Evolutionary conservation across 2,329 filamentous ascomycete species (phyloP).

Genomic region (Mycosphaerella sp.): DNA sequence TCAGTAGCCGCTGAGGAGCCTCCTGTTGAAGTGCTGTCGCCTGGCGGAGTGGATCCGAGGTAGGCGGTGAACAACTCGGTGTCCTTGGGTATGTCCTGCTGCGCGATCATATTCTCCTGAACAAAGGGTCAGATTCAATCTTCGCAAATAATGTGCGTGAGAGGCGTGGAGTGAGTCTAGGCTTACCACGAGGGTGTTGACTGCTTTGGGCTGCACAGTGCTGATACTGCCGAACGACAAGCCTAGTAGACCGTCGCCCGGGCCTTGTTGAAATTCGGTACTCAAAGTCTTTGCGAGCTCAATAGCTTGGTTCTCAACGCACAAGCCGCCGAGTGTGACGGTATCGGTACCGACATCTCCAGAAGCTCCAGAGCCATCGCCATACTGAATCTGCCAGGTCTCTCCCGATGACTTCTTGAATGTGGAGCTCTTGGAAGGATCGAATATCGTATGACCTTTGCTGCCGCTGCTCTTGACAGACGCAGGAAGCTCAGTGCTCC

Average conservation of each 20-base stretch:
- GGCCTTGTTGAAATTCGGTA: slow-evolving; percentile 48
- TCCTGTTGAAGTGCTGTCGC: slow-evolving; percentile 3
- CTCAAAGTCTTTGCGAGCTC: slow-evolving; percentile 58
- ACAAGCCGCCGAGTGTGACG: slow-evolving; percentile 55
- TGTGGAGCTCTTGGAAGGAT: slow-evolving; percentile 55
- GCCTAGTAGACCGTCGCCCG: slow-evolving; percentile 60
- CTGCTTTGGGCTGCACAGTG: slow-evolving; percentile 41
- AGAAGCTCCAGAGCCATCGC: slow-evolving; percentile 59
- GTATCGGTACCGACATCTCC: slow-evolving; percentile 61
- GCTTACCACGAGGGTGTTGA: slow-evolving; percentile 37
- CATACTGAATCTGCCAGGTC: slow-evolving; percentile 61
- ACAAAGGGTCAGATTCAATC: neutral
- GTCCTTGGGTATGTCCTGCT: slow-evolving; percentile 48
- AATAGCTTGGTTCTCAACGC: slow-evolving; percentile 57
- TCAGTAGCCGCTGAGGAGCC: slow-evolving; percentile 3
- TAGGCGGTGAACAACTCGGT: slow-evolving; percentile 58
- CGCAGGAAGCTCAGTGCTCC: slow-evolving; percentile 20
- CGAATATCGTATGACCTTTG: slow-evolving; percentile 48
- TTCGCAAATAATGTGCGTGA: too few relatives aligned
- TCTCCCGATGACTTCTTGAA: slow-evolving; percentile 48
- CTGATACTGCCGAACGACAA: slow-evolving; percentile 49
- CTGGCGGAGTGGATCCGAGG: slow-evolving; percentile 52
- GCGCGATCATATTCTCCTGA: slow-evolving; percentile 57
- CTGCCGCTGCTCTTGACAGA: slow-evolving; percentile 7
- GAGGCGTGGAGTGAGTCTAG: too few relatives aligned